Percentiles rank a stretch among this genome's conserved stretches.
Evolutionary conservation across 257 asterid species (phyloP).

Genomic region (Scutellaria minor): DNA sequence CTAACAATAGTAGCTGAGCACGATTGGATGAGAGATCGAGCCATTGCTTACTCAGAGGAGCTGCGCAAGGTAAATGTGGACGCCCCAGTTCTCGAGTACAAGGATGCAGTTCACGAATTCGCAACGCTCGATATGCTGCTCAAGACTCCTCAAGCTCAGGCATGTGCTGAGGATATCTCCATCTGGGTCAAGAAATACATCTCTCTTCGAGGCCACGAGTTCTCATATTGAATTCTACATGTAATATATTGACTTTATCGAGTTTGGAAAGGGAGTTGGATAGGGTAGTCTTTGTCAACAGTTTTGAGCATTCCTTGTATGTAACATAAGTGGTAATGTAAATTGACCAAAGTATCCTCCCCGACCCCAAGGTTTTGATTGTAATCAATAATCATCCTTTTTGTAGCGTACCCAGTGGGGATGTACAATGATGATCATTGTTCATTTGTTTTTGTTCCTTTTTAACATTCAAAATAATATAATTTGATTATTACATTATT

Average conservation of each 20-base stretch:
- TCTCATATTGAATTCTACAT: conserved; percentile 62
- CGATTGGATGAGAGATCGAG: conserved; percentile 94
- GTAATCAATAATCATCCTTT: no score
- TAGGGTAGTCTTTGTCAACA: conserved; percentile 30
- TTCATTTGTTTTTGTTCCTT: no score
- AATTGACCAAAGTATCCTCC: no score
- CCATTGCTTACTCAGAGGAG: conserved; percentile 92
- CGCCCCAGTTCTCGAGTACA: conserved; percentile 87
- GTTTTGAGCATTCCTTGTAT: conserved; percentile 31
- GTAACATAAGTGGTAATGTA: background rate
- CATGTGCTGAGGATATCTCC: conserved; percentile 85
- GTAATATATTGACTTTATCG: conserved; percentile 17
- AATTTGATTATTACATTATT: no score
- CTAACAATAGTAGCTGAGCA: conserved; percentile 89
- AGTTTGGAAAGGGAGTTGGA: conserved; percentile 26
- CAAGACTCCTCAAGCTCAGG: conserved; percentile 88
- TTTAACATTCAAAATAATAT: no score
- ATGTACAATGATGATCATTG: no score
- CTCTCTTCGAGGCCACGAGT: conserved; percentile 90
- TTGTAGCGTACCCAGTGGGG: no score
- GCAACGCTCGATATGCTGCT: conserved; percentile 89
- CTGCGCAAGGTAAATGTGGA: conserved; percentile 88
- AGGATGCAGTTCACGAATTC: conserved; percentile 89
- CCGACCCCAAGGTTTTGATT: no score
- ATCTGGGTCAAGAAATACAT: conserved; percentile 93